phyloP scores from a whole-genome alignment of 345 rosid genomes.

The Salix brachista region DNA sequence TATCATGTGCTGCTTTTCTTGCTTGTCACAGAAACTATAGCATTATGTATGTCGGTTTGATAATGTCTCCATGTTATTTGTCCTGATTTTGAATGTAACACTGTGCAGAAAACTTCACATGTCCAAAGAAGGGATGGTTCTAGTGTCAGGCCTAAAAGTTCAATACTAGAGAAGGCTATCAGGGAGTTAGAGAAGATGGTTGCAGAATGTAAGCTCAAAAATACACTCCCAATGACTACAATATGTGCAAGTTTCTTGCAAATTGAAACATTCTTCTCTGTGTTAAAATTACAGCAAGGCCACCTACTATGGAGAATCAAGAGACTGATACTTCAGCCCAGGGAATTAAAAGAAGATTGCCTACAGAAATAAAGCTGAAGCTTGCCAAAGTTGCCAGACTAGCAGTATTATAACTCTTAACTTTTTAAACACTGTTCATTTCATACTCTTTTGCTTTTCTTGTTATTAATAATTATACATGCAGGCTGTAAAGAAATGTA shows the following conservation, averaged over 20 bases:
- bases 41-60: not conserved
- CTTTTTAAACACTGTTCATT: not conserved
- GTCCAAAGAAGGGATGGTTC: conserved; percentile 55
- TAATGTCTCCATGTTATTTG: not conserved
- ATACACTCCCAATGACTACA: conserved; percentile 4
- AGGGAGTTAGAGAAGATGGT: conserved; percentile 86
- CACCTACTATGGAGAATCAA: conserved; percentile 67
- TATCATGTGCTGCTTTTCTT: not conserved
- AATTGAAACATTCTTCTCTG: conserved; percentile 5
- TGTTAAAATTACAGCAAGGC: conserved; percentile 60
- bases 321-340: conserved; percentile 69
- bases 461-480: not conserved
- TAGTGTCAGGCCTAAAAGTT: conserved; percentile 52
- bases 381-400: conserved; percentile 74
- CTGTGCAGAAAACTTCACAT: conserved; percentile 45
- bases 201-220: conserved; percentile 68
- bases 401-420: conserved; percentile 42
- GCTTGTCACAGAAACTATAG: not conserved
- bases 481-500: conserved; percentile 9
- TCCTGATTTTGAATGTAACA: conserved; percentile 23
- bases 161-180: conserved; percentile 80
- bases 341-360: conserved; percentile 73
- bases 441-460: not conserved
- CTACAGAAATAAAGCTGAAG: conserved; percentile 62
- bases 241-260: not conserved